Evolutionary conservation across 495 filamentous ascomycete species (phyloP), one percentile per base, ranked within the genome.

Genomic region (Evansstolkia leycettana): DNA sequence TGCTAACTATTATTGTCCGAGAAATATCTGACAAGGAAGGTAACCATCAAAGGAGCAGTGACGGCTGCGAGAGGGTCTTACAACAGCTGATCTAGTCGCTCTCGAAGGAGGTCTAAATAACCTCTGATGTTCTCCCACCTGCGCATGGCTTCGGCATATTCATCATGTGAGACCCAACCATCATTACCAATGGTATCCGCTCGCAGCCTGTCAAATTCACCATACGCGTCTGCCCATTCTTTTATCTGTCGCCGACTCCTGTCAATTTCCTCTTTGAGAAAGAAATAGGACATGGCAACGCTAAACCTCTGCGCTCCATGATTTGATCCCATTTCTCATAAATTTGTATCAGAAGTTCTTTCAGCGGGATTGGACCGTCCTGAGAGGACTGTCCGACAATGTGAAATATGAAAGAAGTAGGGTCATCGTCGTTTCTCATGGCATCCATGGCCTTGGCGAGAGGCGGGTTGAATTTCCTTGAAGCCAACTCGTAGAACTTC

Each of bases 271-370:
- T 43, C 28, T 34, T 34, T 14, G 1, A 40, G 27, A 31, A 50
- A 46, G 37, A 46, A 26, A 50, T 38, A 0, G 43, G 47, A 24
- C 40, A 50, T 20, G 37, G 38, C 18, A 34, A 37, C 13, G 0
- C 14, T 9, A 37, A 34, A 11, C 43, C 33, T 38, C 37, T 27
- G 2, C 34, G 17, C 26, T 44, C 23, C 20, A 28, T 37, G 13
- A 47, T 39, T 17, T 31, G 34, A 26, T 44, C 38, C 47, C 40
- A 46, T 37, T 41, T 40, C 26, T 47, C 34, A 15, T 38, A 50
- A 36, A 50, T 41, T 26, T 50, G 43, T 17, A 46, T 50, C 2
- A 50, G 18, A 17, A 50, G 39, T 28, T 50, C 40, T 23, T 39
- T 39, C 3, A 50, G 12, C 7, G 47, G 47, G 12, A 50, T 14